Base-by-base conservation (phyloP, 306 rosid species). In the Vigna nakashimae region DNA sequence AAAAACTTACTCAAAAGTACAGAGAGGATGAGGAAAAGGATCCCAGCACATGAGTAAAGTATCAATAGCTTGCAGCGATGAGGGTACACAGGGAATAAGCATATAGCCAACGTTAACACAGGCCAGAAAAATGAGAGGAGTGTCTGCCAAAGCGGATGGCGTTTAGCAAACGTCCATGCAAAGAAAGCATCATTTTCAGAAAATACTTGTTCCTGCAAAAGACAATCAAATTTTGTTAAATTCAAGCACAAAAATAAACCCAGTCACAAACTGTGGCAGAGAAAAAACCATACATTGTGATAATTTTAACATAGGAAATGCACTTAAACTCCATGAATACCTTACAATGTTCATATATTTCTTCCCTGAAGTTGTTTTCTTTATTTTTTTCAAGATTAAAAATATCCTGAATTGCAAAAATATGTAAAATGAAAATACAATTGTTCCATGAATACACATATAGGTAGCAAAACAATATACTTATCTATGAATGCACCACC, bases 61-160 rank as follows among this genome's bases (percentile, higher is more conserved):
- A 92, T 90, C 78, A 95, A 69, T 53, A 96, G 85, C 88, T 96
- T 96, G 98, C 97, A 91, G 71, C 89, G 81, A 87, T 91, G 98
- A 73, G 99, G 99, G 71, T 96, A 96, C 69, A 96, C 98, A 13
- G 99, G 99, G 88, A 96, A 96, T 86, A 96, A 84, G 89, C 99
- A 96, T 58, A 96, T 96, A 71, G 99, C 99, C 84, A 96, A 84
- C 6, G 99, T 96, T 76, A 92, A 74, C 79, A 96, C 99, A 9
- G 98, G 99, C 99, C 99, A 96, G 92, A 85, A 91, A 76, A 96
- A 90, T 28, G 99, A 88, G 69, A 96, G 98, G 65, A 96, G 99
- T 0, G 99, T 96, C 91, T 96, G 98, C 99, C 99, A 96, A 59
- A 96, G 91, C 38, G 99, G 99, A 55, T 93, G 75, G 57, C 93